Base-by-base conservation (phyloP, 495 filamentous ascomycete species). In the Penicillium samsonianum region DNA sequence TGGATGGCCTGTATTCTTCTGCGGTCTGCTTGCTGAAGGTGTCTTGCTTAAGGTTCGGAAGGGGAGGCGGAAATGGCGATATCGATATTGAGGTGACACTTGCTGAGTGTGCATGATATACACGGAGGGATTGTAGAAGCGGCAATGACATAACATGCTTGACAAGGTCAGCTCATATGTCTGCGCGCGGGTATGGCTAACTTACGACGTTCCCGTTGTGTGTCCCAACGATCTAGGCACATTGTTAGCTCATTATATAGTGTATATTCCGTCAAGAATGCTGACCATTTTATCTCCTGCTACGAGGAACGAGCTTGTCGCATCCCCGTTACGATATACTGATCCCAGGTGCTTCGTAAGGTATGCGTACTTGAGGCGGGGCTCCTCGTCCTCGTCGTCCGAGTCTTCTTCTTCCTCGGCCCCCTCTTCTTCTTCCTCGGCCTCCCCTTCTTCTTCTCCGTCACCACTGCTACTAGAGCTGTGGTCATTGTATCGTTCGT, bases 201-300 rank as follows among this genome's bases (percentile, higher is more conserved):
- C 89, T 83, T 80, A 96, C 92, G 63, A 98, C 91, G 65, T 94
- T 96, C 61, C 94, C 94, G 74, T 96, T 97, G 72, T 98, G 94
- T 4, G 95, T 96, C 61, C 94, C 94, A 59, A 95, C 78, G 53
- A 98, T 88, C 90, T 95, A 73, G 28, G 62, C 38, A 64, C 14
- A 5, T 50, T 25, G 22, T 73, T 57, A 74, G 66, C 43, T 42
- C 53, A 6, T 28, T 11, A 48, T 26, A 31, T 43, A 31, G 16
- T 26, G 17, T 26, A 38, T 26, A 5, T 45, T 16, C 33, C 40
- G 33, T 1, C 9, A 35, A 19, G 38, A 25, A 22, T 49, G 45
- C 81, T 58, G 78, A 93, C 91, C 92, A 97, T 96, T 77, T 96
- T 98, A 77, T 98, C 94, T 25, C 91, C 93, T 20, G 89, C 89